Evolutionary conservation across 495 filamentous ascomycete species (phyloP), one percentile per base, ranked within the genome.

Genomic region (Aspergillus diversus): DNA sequence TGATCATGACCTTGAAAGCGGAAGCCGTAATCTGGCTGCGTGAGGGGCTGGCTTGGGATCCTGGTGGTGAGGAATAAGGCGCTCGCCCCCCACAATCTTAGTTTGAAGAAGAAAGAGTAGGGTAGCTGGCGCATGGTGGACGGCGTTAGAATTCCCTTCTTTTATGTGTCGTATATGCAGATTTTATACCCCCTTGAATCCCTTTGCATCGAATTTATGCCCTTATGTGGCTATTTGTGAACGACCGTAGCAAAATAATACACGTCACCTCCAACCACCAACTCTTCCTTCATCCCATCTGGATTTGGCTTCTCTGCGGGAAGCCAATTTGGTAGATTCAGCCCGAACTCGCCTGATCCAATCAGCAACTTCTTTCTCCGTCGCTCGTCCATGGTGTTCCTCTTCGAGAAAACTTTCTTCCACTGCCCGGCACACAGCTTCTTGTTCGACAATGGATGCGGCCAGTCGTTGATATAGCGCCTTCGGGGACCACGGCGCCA

Each of bases 231-330:
- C 35, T 43, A 61, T 27, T 37, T 16, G 53, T 37, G 17, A 37
- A 55, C 16, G 35, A 16, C 5, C 7, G 35, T 32, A 0, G 55
- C n/a, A 32, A 7, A 15, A 12, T 39, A 12, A 48, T 47, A 2
- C 21, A 11, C 2, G 54, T 88, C 81, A 97, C 60, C 93, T 83
- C 93, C 93, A 97, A 0, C 93, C 93, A 1, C 93, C 93, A 59
- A 97, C 92, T 61, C 93, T 84, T 32, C 93, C 92, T 74, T 97
- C 93, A 79, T 97, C 93, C 94, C 94, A 97, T 69, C 94, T 80
- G 66, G 91, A 91, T 75, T 90, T 94, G 57, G 90, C 83, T 78
- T 97, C 93, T 68, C 85, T 86, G 50, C 92, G 80, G 13, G 91
- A 81, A 62, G 91, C 92, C 58, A 89, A 86, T 63, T 88, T 75